Base-by-base conservation (phyloP, 129 eudicot species). In the Gnaphalium uliginosum region DNA sequence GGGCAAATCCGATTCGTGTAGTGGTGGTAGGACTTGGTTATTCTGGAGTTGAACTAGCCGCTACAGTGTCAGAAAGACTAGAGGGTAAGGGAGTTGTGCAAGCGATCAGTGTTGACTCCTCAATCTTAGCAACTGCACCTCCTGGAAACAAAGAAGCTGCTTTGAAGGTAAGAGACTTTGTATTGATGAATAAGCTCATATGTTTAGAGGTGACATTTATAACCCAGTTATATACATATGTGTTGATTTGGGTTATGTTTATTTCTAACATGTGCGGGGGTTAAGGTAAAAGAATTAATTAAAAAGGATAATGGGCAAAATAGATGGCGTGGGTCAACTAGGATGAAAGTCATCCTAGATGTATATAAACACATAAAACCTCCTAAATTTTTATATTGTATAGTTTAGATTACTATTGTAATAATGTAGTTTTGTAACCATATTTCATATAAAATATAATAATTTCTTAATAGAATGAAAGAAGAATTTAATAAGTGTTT, bases 21-120 rank as follows among this genome's bases (percentile, higher is more conserved):
- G 97, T 88, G 71, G 86, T 94, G 54, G 99, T 94, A 13, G 99
- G 99, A 66, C 90, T 96, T 86, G 99, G 99, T 84, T 94, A 94
- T 81, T 83, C 97, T 21, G 99, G 99, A 29, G 87, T 89, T 77
- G 99, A 94, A 32, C 81, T 94, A 64, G 99, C 94, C 66, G 99
- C 97, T 69, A 94, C 99, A 30, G 81, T 94, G 54, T 86, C 99
- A 6, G 99, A 94, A 74, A 86, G 97, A 80, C 83, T 94, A 87
- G 85, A 89, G 81, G 87, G 82, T 73, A 87, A 79, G 82, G 99
- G 99, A 79, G 67, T 86, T 72, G 92, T 94, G 68, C 89, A 94
- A 81, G 99, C 96, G 48, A 85, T 94, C 35, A 86, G 87, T 83
- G 92, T 85, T 58, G 96, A 82, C 14, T 87, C 80, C 7, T 75